Evolutionary conservation across 495 filamentous ascomycete species (phyloP), one percentile per base, ranked within the genome.

Genomic region (Entonaema liquescens): DNA sequence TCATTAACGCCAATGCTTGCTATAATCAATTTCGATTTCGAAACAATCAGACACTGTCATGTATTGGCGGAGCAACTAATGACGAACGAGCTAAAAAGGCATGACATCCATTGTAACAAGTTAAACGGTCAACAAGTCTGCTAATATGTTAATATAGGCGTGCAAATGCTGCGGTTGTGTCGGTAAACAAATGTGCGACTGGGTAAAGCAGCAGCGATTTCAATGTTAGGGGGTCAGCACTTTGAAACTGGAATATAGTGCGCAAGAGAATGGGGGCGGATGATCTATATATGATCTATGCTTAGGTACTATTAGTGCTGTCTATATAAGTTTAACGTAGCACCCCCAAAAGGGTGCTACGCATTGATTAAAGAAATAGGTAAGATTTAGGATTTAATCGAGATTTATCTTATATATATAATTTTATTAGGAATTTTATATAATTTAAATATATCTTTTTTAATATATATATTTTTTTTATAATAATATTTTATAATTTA

Each of bases 1-100:
- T 83, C 50, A 79, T 81, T 58, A 75, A 81, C 44, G 78, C 81
- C 26, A 79, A 77, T 50, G 81, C 81, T 23, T 83, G 81, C 69
- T 83, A 83, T 65, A 83, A 83, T 67, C 71, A 82, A 70, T 82
- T 76, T 68, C 65, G 79, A 3, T 83, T 77, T 60, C 65, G 28
- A 17, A 62, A 76, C 66, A 68, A 77, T 2, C 78, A 77, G 40
- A 82, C 81, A 6, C 65, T 83, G 12, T 62, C 72, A 0, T 83
- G 81, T 57, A 82, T 83, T 49, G 78, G 78, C 6, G 81, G 78
- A 3, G 75, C 54, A 9, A 73, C 78, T 31, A 76, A 81, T 25
- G 59, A 78, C 8, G 79, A 78, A 8, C 70, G 73, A 56, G 70
- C 72, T 3, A 44, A 65, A 49, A 82, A 80, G 78, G 79, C 68